phyloP scores from a whole-genome alignment of 2,329 filamentous ascomycete genomes.

The Blastomyces parvus region DNA sequence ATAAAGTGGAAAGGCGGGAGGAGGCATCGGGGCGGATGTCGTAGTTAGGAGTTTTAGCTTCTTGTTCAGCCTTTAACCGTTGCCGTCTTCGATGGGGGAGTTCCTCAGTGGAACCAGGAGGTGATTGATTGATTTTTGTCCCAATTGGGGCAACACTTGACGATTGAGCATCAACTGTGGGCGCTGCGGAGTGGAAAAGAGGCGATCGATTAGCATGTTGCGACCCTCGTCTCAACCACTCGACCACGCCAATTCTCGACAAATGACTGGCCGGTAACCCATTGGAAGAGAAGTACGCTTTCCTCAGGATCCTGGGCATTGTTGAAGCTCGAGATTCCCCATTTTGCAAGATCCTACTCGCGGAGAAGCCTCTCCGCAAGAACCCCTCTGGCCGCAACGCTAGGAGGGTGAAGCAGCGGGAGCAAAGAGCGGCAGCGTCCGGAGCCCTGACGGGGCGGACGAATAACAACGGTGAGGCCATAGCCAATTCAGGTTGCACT shows the following conservation, averaged over 20 bases:
- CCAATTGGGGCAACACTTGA: not conserved
- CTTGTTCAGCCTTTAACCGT: slow-evolving; percentile 29
- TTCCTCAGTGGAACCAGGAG: slow-evolving; percentile 20
- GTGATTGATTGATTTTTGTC: not conserved
- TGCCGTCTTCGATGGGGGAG: slow-evolving; percentile 37
- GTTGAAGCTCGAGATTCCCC: slow-evolving; percentile 22
- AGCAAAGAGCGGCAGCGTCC: slow-evolving; percentile 26
- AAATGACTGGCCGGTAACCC: slow-evolving; percentile 17
- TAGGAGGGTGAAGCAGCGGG: slow-evolving; percentile 26
- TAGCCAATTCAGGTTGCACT: slow-evolving; percentile 16
- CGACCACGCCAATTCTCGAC: slow-evolving; percentile 20
- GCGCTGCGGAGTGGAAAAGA: slow-evolving; percentile 16
- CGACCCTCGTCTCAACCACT: slow-evolving; percentile 16
- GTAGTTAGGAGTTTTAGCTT: slow-evolving; percentile 21
- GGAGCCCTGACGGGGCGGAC: slow-evolving; percentile 26
- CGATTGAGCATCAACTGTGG: slow-evolving; percentile 1
- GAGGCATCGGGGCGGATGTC: slow-evolving; percentile 51
- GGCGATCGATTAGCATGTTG: slow-evolving; percentile 20
- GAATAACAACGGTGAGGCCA: slow-evolving; percentile 30
- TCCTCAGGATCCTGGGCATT: slow-evolving; percentile 24
- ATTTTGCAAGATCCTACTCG: slow-evolving; percentile 25
- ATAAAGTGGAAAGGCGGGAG: slow-evolving; percentile 48
- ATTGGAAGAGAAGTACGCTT: slow-evolving; percentile 35
- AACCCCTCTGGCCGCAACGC: slow-evolving; percentile 15
- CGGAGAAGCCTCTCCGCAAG: slow-evolving; percentile 25